A percentile compares a stretch with the other conserved stretches of the same genome.
Conservation (phyloP, 2,329 filamentous ascomycete species). For the Geosmithia putterillii region DNA sequence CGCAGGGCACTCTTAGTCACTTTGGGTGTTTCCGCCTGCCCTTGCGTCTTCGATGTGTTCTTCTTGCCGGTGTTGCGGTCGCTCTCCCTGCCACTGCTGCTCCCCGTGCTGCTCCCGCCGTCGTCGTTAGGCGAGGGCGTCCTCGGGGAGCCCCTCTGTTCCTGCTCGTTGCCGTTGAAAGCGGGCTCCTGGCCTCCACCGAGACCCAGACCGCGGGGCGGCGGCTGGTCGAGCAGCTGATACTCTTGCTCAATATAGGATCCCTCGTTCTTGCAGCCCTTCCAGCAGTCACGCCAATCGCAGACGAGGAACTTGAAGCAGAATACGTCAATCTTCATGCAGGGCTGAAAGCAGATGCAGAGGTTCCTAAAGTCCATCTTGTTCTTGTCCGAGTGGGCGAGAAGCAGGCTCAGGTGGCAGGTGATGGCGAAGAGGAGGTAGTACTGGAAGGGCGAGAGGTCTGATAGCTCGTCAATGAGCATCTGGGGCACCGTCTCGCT, state of each 20-base stretch:
- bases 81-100: slow-evolving; percentile 8
- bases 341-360: slow-evolving; percentile 94
- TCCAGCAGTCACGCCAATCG: slow-evolving; percentile 95
- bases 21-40: background rate
- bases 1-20: slow-evolving; percentile 30
- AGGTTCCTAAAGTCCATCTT: slow-evolving; percentile 97
- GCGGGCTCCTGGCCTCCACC: background rate
- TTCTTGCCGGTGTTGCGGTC: background rate
- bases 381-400: slow-evolving; percentile 89
- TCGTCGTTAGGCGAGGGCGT: background rate
- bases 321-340: slow-evolving; percentile 90
- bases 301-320: slow-evolving; percentile 93
- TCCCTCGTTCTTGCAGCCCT: slow-evolving; percentile 85
- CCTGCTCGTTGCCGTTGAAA: background rate
- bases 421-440: slow-evolving; percentile 96
- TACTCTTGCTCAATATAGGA: slow-evolving; percentile 64
- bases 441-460: slow-evolving; percentile 93
- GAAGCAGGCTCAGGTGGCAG: slow-evolving; percentile 82
- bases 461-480: slow-evolving; percentile 83
- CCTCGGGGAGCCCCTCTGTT: background rate
- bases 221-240: slow-evolving; percentile 42
- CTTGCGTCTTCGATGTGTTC: background rate
- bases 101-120: background rate
- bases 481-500: slow-evolving; percentile 72
- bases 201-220: slow-evolving; percentile 31